Evolutionary conservation across 257 asterid genomes (phyloP), one percentile per base, ranked within the genome.

Genomic region (Eucommia ulmoides): DNA sequence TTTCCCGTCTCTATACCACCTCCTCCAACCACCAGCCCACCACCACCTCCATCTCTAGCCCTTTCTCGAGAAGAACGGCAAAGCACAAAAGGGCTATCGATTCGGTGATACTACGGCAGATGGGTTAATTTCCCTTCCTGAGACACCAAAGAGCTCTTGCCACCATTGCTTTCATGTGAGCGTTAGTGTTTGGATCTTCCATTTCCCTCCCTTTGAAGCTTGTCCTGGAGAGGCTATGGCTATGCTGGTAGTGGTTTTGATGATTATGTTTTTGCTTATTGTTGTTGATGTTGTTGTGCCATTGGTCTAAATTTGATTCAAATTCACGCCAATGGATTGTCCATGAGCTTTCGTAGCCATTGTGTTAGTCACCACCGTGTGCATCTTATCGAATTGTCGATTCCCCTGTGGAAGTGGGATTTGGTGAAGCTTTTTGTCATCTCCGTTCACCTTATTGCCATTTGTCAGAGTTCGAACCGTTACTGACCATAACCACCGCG

Each of bases 401-500:
- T 45, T 56, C 59, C 69, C 69, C 14, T 55, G 7, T 4, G 69
- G 69, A 45, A 55, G 63, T 0, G 38, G 22, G 33, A 50, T 12
- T 7, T 6, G 26, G 17, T 6, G 6, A 5, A 12, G 50, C 52
- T 9, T 55, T 5, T 63, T 62, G 12, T 62, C 63, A 44, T 63
- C 69, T 2, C 56, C 69, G 45, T 50, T 23, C 38, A 19, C 62
- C 64, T 60, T 69, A 12, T 21, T 19, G 24, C 3, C 58, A 55
- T 21, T 33, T 2, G 22, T n/a, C 54, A 24, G 7, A 19, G 15
- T 42, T 16, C 9, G 21, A 42, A 46, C 53, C 71, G n/a, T 45
- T 70, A 33, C 78, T 75, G 2, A 81, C 92, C 26, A 83, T 52
- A 2, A 83, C 84, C 18, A 75, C 78, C 3, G 83, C 84, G 62